These are phyloP conservation scores for Scheffersomyces quercinus DNA, from an alignment of 1,139 yeast genomes.

Conservation along the genomic window DNA sequence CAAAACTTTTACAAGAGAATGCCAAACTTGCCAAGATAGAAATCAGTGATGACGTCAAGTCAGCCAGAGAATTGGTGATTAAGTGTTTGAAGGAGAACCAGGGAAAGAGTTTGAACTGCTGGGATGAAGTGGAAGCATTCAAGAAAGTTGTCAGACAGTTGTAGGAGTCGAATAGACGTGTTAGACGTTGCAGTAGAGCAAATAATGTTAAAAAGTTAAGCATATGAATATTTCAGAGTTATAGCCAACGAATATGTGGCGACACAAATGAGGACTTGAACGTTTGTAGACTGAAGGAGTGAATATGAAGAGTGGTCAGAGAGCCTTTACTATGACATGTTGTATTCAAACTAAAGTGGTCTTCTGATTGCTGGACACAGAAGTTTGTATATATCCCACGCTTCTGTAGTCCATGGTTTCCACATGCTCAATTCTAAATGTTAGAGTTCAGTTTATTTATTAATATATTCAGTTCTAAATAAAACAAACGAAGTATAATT, in stretches of 20 bases:
- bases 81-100: conserved; percentile 68
- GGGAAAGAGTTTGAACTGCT: conserved; percentile 80
- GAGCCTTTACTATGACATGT: no score
- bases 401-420: neutral
- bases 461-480: neutral
- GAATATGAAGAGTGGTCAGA: no score
- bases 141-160: conserved; percentile 50
- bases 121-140: conserved; percentile 80
- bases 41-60: conserved; percentile 28
- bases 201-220: neutral
- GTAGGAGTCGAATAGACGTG: conserved; percentile 10
- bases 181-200: conserved; percentile 1
- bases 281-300: no score
- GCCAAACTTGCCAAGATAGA: conserved; percentile 43
- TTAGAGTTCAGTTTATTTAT: neutral
- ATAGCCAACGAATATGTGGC: no score
- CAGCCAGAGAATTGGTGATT: conserved; percentile 59
- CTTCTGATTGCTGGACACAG: no score
- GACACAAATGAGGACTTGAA: no score
- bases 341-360: no score
- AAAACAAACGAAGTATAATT: no score
- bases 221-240: neutral
- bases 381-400: no score
- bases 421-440: neutral
- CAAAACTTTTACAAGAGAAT: conserved; percentile 48